Base-by-base conservation (phyloP, 352 stramenopile species). In the Peronosclerospora sorghi region DNA sequence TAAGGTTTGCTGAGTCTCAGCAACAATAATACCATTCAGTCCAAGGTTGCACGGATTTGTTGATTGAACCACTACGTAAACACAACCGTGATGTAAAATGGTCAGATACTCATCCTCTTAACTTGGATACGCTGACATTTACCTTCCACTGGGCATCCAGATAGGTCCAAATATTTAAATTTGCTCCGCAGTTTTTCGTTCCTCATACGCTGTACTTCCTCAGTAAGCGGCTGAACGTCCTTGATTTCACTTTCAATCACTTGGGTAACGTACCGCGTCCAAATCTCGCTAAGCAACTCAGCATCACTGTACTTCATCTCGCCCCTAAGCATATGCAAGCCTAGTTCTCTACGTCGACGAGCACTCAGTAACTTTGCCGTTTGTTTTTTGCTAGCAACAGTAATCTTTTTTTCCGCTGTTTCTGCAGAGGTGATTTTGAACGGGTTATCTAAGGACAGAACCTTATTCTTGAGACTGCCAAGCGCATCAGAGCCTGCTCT, bases 391-490 rank as follows among this genome's bases (percentile, higher is more conserved):
- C 54, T 68, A 23, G 46, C 39, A 3, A 39, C 40, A 1, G 59
- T 59, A 20, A 51, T 48, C 10, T 51, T 51, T n/a, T 62, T 57
- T 20, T 58, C 47, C 4, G 35, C 39, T 23, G 60, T 72, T 8
- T 53, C 35, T 5, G 54, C 46, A 26, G 67, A 54, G 15, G 60
- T 64, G 5, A 46, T 56, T 26, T 74, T 80, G 15, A 84, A 54
- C 1, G 76, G 76, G 20, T 88, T 88, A 38, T 88, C 76, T 40
- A 88, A 56, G 35, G 81, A 75, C 45, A 88, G 42, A 32, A 86
- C 68, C 53, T 88, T 88, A 59, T 81, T 84, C 56, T 81, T 80
- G 38, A 88, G 65, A 51, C 74, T 76, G 15, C 74, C 59, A 13
- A 68, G 56, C 29, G 62, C 53, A 4, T 32, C 54, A 4, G 35